Evolutionary conservation across 805 yeast genomes (phyloP).

Genomic region (Middelhovenomyces tepae): DNA sequence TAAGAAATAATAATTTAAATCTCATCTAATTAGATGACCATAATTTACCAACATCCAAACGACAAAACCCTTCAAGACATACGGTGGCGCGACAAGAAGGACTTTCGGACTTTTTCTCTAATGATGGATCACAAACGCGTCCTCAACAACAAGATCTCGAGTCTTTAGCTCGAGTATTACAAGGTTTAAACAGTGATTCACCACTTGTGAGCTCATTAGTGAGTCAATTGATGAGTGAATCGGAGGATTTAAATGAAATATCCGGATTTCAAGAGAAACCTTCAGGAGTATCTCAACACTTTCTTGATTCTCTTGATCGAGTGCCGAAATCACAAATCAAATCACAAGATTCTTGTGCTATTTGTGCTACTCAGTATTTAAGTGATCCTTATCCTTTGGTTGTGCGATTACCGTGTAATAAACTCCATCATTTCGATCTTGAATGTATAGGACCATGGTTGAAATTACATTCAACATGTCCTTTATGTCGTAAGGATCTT

Average conservation of each 20-base stretch:
- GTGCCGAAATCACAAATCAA: slow-evolving; percentile 40
- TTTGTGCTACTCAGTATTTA: slow-evolving; percentile 65
- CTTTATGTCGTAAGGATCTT: slow-evolving; percentile 74
- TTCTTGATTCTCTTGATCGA: slow-evolving; percentile 69
- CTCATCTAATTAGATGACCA: slow-evolving; percentile 2
- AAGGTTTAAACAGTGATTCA: no score
- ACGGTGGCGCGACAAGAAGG: no score
- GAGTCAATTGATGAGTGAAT: background rate
- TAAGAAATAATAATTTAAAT: background rate
- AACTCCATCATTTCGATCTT: slow-evolving; percentile 68
- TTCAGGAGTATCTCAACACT: slow-evolving; percentile 56
- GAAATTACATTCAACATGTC: slow-evolving; percentile 52
- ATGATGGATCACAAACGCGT: no score
- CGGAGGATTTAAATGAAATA: background rate
- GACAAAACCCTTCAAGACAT: background rate
- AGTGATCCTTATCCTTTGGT: slow-evolving; percentile 74
- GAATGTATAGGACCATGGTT: slow-evolving; percentile 93
- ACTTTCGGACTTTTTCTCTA: no score
- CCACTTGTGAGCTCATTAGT: no score
- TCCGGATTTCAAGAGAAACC: background rate
- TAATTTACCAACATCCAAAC: background rate
- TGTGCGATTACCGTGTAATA: slow-evolving; percentile 62
- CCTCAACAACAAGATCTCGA: slow-evolving; percentile 1
- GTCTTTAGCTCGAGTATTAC: no score
- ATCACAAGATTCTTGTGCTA: slow-evolving; percentile 61